A percentile compares a stretch with the other conserved stretches of the same genome.
These are phyloP conservation scores for Rhodotorula glutinis DNA, from an alignment of 1,284 basidiomycete species.

Conservation along the genomic window DNA sequence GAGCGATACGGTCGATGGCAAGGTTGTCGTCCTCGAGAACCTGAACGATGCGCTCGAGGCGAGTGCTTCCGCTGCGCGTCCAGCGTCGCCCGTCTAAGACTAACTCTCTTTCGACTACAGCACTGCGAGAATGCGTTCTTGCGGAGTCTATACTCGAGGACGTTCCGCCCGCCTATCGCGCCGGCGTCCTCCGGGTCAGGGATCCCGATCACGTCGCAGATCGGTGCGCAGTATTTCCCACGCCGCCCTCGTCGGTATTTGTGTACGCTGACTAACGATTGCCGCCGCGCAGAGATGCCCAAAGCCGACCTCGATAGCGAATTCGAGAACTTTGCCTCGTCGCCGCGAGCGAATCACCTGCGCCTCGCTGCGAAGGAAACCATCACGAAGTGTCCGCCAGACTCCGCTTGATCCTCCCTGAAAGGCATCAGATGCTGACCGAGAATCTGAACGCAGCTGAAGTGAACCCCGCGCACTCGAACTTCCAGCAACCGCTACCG, in stretches of 20 bases:
- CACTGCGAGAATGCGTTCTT: slow-evolving; percentile 50
- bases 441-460: slow-evolving; percentile 12
- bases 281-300: slow-evolving; percentile 34
- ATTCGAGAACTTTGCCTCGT: slow-evolving; percentile 44
- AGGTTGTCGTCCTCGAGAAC: slow-evolving; percentile 75
- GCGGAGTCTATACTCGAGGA: slow-evolving; percentile 47
- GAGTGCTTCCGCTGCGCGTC: slow-evolving; percentile 56
- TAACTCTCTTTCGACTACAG: slow-evolving; percentile 58
- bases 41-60: slow-evolving; percentile 90
- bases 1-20: slow-evolving; percentile 57
- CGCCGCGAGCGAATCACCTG: slow-evolving; percentile 51
- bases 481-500: slow-evolving; percentile 50
- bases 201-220: slow-evolving; percentile 26
- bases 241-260: neutral
- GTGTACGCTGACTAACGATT: neutral
- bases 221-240: slow-evolving; percentile 15
- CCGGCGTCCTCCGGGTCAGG: neutral
- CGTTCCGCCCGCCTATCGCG: slow-evolving; percentile 23
- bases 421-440: slow-evolving; percentile 56
- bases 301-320: slow-evolving; percentile 45
- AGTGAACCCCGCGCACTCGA: slow-evolving; percentile 21
- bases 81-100: neutral
- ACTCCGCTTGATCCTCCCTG: too few relatives aligned
- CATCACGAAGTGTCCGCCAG: slow-evolving; percentile 19
- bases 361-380: slow-evolving; percentile 67